Conservation (phyloP, 495 filamentous ascomycete species). For the Durotheca rogersii region DNA sequence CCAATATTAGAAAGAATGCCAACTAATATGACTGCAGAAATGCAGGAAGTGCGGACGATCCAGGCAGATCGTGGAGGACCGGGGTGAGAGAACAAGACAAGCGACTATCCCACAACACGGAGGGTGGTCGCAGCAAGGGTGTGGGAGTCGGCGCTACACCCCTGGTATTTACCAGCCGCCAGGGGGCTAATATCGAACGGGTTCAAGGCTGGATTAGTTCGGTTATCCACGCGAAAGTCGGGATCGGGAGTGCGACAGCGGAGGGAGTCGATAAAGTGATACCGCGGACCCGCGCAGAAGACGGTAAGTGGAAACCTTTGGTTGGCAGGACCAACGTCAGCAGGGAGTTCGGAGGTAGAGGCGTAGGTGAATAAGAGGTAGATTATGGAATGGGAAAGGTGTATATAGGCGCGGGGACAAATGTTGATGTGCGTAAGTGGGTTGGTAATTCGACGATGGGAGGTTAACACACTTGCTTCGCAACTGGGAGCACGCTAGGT, state of each 20-base stretch:
- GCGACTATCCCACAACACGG: background rate
- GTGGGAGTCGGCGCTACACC: background rate
- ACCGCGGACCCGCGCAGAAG: background rate
- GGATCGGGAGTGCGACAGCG: background rate
- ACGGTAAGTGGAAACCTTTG: background rate
- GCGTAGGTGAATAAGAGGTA: background rate
- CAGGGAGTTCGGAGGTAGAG: background rate
- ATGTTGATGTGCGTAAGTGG: background rate
- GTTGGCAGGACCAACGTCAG: background rate
- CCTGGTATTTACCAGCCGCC: background rate
- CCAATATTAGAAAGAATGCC: background rate
- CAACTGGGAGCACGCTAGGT: background rate
- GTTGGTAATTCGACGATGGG: background rate
- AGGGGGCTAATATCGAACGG: background rate
- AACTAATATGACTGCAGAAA: background rate
- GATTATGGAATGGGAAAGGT: background rate
- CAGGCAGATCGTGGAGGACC: background rate
- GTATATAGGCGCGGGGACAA: background rate
- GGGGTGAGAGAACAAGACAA: conserved; percentile 14
- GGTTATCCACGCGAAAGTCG: background rate
- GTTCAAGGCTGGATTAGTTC: background rate
- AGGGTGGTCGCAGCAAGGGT: conserved; percentile 5
- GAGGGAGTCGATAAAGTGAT: background rate
- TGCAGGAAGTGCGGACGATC: background rate
- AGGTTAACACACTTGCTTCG: background rate